Conservation (phyloP, 164 flowering plant genomes). For the Amborella trichopoda region DNA sequence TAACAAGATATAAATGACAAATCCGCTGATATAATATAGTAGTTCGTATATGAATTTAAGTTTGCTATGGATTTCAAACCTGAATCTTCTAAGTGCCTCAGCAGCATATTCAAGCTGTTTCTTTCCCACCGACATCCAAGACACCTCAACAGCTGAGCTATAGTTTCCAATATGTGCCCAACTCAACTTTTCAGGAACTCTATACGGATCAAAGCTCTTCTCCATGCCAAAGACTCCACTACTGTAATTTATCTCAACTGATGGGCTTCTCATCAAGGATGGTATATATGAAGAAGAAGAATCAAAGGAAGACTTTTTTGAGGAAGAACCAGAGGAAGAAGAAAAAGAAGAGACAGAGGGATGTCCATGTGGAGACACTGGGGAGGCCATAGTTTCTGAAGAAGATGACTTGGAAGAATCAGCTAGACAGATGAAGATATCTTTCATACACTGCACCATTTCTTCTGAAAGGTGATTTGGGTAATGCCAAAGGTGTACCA, state of each 20-base stretch:
- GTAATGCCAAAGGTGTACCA: slow-evolving; percentile 18
- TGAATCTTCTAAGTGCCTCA: slow-evolving; percentile 27
- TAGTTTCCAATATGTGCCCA: slow-evolving; percentile 25
- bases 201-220: slow-evolving; percentile 22
- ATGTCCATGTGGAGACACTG: slow-evolving; percentile 21
- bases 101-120: slow-evolving; percentile 34
- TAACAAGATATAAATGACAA: too few species aligned
- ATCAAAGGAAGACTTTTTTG: too few species aligned
- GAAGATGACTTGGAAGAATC: slow-evolving; percentile 21
- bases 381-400: slow-evolving; percentile 14
- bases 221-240: slow-evolving; percentile 12
- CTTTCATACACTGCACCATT: slow-evolving; percentile 38
- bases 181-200: slow-evolving; percentile 20
- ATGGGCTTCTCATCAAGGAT: slow-evolving; percentile 8
- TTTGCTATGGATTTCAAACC: too few species aligned
- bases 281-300: slow-evolving; percentile 9
- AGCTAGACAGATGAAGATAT: slow-evolving; percentile 25
- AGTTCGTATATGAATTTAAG: too few species aligned
- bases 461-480: slow-evolving; percentile 36
- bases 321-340: slow-evolving; percentile 21
- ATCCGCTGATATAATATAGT: too few species aligned
- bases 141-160: slow-evolving; percentile 26
- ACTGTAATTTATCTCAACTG: slow-evolving; percentile 10
- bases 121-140: slow-evolving; percentile 38
- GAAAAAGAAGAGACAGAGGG: slow-evolving; percentile 21